Base-by-base conservation (phyloP, 108 stramenopile genomes). In the Cyclotella kingstonii region DNA sequence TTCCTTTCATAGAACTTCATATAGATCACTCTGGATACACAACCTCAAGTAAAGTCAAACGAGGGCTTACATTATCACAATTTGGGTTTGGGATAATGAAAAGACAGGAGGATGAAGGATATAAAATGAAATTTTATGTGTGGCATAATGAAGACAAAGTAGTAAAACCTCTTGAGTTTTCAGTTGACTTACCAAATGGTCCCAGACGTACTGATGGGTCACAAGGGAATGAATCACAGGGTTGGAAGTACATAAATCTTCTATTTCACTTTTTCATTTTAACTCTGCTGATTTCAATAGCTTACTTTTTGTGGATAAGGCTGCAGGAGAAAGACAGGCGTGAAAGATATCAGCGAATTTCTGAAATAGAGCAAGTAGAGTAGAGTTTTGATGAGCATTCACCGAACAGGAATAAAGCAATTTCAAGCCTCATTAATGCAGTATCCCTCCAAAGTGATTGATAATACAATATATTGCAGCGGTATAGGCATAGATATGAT, bases 31-130 rank as follows among this genome's bases (percentile, higher is more conserved):
- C 47, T 6, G 50, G 52, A 10, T 51, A 27, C 21, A 50, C 5
- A 14, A 63, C 52, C 0, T 12, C 23, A 12, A 51, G 50, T 27
- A 63, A 29, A 52, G 50, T 63, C 14, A 63, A 52, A 30, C 26
- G 31, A 19, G 63, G 63, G 9, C 17, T 63, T 14, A 63, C 63
- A 51, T 34, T 25, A 19, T 42, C 50, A 17, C 46, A 47, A 25
- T 63, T 51, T 52, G 63, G 63, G 2, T 63, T 42, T 42, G 43
- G 29, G 7, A 63, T 63, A 15, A 63, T 63, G 63, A 51, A 63
- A 27, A 51, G 63, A 50, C 28, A 2, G 25, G 29, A 48, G 0
- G 38, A 4, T 42, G 51, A 39, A 6, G 15, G 9, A 2, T 63
- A 63, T 31, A 28, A 63, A 12, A 51, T 63, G 19, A 41, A 36